Conservation (phyloP, 116 monocot species). For the Phalaenopsis hybrid region DNA sequence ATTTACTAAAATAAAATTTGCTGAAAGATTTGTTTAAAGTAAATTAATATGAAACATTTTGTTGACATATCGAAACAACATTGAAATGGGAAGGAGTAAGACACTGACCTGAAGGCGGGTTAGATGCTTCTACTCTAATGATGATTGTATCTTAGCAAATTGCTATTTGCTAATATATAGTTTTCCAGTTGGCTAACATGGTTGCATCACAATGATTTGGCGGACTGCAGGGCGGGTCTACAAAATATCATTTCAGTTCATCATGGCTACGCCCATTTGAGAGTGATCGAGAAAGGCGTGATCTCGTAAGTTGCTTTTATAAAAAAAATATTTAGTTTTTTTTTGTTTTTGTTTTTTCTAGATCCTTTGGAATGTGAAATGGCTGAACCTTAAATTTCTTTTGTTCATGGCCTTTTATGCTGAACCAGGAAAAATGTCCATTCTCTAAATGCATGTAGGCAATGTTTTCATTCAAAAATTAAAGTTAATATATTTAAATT, state of each 20-base stretch:
- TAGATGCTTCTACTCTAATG: neutral
- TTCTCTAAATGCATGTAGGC: neutral
- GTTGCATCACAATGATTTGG: conserved; percentile 15
- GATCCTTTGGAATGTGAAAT: neutral
- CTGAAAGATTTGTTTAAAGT: neutral
- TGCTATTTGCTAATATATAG: neutral
- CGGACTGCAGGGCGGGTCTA: conserved; percentile 69
- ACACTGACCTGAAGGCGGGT: neutral
- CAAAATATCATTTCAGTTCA: conserved; percentile 81
- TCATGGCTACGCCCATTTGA: conserved; percentile 81
- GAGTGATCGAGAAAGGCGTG: conserved; percentile 98
- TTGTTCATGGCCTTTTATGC: neutral
- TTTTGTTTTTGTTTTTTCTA: neutral
- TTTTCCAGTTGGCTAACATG: neutral
- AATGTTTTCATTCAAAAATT: neutral
- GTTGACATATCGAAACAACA: neutral
- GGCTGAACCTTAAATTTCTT: neutral
- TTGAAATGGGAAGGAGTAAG: neutral
- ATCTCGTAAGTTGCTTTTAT: conserved; percentile 64
- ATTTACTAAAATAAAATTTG: neutral
- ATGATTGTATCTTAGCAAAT: neutral
- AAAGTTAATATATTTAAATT: neutral
- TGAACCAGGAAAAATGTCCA: neutral
- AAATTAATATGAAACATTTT: neutral
- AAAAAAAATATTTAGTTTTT: neutral